Base-by-base conservation (phyloP, 1,284 basidiomycete species). In the Tylopilus sp. region DNA sequence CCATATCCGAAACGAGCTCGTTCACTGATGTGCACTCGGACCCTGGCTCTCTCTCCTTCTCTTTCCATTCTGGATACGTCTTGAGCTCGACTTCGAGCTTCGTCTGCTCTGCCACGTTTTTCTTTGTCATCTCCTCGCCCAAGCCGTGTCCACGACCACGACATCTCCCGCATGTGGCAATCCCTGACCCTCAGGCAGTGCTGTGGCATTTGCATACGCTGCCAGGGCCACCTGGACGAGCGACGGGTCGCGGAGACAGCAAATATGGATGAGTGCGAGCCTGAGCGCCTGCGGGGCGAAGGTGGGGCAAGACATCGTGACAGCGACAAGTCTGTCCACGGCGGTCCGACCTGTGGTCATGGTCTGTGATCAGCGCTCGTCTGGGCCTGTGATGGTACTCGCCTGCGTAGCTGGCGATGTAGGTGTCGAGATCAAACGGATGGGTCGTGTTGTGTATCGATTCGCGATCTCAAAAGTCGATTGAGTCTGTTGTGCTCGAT, bases 361-460 rank as follows among this genome's bases (percentile, higher is more conserved):
- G 34, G 47, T 38, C 18, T 44, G 20, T 44, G 10, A 49, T 28
- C 6, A 15, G 10, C 3, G 20, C 6, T 18, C 9, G 21, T 26
- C 18, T 2, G 34, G 35, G 17, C 29, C 28, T 6, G 28, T 14
- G 31, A 37, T 11, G 14, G 36, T 21, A 30, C 56, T 54, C 44
- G 66, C 65, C 66, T 14, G 60, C 58, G 56, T 72, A 71, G 38
- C 55, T 54, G 31, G 61, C 56, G 33, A 70, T 60, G 52, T 71
- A 71, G 29, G 78, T 67, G 54, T 91, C 88, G 43, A 91, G 75
- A 60, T 91, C 88, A 62, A 89, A 90, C 2, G 88, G 86, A 63
- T 88, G 86, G 1, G 76, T 74, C 15, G 73, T 8, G 45, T 38
- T 31, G 47, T 18, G 34, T 34, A 51, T 20, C 53, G 53, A 38